These are phyloP conservation scores for Geranium rotundifolium DNA, from an alignment of 345 rosid genomes.

Conservation along the genomic window DNA sequence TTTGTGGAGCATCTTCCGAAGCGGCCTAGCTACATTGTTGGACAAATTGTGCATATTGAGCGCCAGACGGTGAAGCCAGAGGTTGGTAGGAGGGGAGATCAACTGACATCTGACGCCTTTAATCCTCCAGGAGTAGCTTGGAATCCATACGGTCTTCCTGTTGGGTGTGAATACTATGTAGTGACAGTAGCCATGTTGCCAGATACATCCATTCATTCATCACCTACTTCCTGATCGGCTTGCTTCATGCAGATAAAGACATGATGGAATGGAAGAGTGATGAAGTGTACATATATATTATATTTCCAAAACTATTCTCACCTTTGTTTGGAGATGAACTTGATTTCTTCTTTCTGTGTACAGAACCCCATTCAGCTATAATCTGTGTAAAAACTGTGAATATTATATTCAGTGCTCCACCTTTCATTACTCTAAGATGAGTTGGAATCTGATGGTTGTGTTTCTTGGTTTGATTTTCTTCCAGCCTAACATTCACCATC, in stretches of 20 bases:
- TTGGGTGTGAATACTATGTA: conserved; percentile 80
- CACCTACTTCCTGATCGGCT: conserved; percentile 78
- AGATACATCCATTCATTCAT: conserved; percentile 56
- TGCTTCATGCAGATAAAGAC: conserved; percentile 47
- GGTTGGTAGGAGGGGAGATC: conserved; percentile 11
- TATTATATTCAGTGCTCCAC: too few species aligned
- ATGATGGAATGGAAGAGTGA: conserved; percentile 81
- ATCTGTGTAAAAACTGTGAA: too few species aligned
- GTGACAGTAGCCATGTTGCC: conserved; percentile 99
- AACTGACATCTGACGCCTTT: conserved; percentile 44
- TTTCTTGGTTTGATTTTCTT: too few species aligned
- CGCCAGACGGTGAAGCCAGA: conserved; percentile 61
- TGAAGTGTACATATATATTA: conserved; percentile 29
- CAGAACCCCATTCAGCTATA: conserved; percentile 9
- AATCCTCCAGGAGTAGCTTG: conserved; percentile 38
- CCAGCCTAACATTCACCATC: too few species aligned
- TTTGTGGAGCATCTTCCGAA: conserved; percentile 76
- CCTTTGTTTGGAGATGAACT: too few species aligned
- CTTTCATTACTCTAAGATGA: too few species aligned
- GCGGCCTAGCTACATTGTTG: conserved; percentile 75
- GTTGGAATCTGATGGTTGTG: too few species aligned
- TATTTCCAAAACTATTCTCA: too few species aligned
- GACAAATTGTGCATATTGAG: conserved; percentile 86
- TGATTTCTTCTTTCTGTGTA: conserved; percentile 19
- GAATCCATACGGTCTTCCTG: conserved; percentile 71